A percentile compares a stretch with the other conserved stretches of the same genome.
These are phyloP conservation scores for Gardenia jasminoides DNA, from an alignment of 257 asterid species.

Conservation along the genomic window DNA sequence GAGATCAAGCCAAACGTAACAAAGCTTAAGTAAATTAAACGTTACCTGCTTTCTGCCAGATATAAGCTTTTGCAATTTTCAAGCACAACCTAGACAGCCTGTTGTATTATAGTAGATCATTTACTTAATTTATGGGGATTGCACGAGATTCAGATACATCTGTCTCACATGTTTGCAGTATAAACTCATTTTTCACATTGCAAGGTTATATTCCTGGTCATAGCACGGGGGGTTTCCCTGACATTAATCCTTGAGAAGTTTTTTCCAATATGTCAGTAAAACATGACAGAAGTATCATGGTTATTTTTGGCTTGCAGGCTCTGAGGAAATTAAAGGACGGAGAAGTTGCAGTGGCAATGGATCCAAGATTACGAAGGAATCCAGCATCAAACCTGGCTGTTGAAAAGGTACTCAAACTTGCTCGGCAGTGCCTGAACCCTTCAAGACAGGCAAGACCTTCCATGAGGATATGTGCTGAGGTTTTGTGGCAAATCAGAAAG, in stretches of 20 bases:
- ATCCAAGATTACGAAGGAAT: constrained; percentile 53
- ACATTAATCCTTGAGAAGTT: not conserved
- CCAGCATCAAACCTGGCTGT: constrained; percentile 41
- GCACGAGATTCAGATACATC: not conserved
- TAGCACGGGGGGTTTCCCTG: not conserved
- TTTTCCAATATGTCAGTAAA: not conserved
- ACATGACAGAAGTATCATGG: not conserved
- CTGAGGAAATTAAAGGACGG: constrained; percentile 41
- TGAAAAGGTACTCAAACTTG: constrained; percentile 57
- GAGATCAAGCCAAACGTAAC: not conserved
- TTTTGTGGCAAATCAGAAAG: constrained; percentile 55
- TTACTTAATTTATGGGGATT: not conserved
- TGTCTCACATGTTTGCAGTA: not conserved
- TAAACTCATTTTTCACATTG: not conserved
- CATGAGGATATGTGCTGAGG: constrained; percentile 66
- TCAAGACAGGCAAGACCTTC: constrained; percentile 59
- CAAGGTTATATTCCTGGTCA: not conserved
- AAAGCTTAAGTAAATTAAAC: not conserved
- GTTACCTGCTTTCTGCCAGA: not conserved
- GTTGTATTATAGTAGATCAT: not conserved
- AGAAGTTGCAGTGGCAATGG: constrained; percentile 57
- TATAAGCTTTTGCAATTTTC: not conserved
- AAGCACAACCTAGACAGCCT: not conserved
- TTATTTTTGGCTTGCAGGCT: constrained; percentile 41
- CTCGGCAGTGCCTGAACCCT: constrained; percentile 58